Conservation (phyloP, 441 rosid genomes). For the Hura crepitans region DNA sequence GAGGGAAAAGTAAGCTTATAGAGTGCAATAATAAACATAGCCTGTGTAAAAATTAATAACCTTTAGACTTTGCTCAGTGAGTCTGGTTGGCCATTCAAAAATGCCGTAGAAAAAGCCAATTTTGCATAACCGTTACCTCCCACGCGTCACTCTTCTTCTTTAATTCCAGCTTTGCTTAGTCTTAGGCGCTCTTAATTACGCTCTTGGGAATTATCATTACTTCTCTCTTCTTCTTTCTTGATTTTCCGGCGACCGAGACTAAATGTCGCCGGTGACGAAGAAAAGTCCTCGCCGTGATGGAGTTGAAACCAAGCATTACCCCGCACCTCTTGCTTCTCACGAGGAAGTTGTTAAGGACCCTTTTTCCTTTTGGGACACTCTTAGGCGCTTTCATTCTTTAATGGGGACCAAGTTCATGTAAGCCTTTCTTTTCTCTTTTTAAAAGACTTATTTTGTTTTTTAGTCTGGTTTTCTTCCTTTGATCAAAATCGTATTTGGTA, state of each 20-base stretch:
- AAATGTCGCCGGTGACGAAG: slow-evolving; percentile 46
- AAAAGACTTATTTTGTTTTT: neutral
- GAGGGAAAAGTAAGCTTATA: slow-evolving; percentile 8
- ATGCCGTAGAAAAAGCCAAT: slow-evolving; percentile 48
- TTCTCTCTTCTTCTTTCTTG: neutral
- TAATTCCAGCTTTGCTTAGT: slow-evolving; percentile 25
- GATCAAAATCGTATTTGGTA: neutral
- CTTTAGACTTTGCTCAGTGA: slow-evolving; percentile 18
- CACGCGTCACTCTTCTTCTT: slow-evolving; percentile 39
- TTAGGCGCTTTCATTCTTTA: slow-evolving; percentile 72
- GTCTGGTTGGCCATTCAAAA: slow-evolving; percentile 30
- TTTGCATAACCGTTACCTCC: slow-evolving; percentile 56
- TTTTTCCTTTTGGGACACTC: slow-evolving; percentile 74
- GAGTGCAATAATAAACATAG: slow-evolving; percentile 35
- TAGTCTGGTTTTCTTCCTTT: neutral
- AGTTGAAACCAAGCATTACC: slow-evolving; percentile 43
- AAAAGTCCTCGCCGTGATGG: slow-evolving; percentile 12
- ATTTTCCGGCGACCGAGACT: slow-evolving; percentile 22
- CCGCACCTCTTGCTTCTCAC: slow-evolving; percentile 58
- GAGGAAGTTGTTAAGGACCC: slow-evolving; percentile 48
- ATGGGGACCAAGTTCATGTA: slow-evolving; percentile 88
- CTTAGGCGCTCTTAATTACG: slow-evolving; percentile 34
- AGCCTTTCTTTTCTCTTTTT: slow-evolving; percentile 16
- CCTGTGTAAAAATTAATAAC: slow-evolving; percentile 31
- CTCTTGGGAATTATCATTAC: slow-evolving; percentile 25